Base-by-base conservation (phyloP, 2,329 filamentous ascomycete species). In the Penicillium janthinellum region DNA sequence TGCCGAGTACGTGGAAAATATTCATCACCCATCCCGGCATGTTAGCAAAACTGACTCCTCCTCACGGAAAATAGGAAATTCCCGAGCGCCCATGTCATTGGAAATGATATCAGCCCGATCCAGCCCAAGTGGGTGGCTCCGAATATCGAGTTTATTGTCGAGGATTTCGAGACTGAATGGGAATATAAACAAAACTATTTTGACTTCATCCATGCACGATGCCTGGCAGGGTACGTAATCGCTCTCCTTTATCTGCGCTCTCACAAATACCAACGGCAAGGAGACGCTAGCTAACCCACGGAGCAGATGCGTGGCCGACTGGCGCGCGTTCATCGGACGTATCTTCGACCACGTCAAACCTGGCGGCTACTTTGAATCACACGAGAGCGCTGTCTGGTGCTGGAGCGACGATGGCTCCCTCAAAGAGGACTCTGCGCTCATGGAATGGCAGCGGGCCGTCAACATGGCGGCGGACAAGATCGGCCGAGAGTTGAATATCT, bases 41-140 rank as follows among this genome's bases (percentile, higher is more conserved):
- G n/a, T 12, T 35, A 44, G 15, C 5, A 50, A 50, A 11, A 44
- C 39, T 60, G 11, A 63, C 17, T 17, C 41, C 35, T 60, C 7
- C 58, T 17, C 41, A 42, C 5, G 2, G 11, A 41, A 15, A 1
- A 55, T 31, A 64, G 64, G 20, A 67, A 71, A 50, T 77, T 71
- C 56, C 76, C 77, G 3, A 66, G 67, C 31, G 72, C 76, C 2
- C 58, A 65, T 56, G 67, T 76, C n/a, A 64, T 75, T 15, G 77
- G 75, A 8, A 75, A 70, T 5, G 76, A 78, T 54, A 67, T 78
- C 5, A 72, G 68, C 54, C 74, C 76, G n/a, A 79, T 77, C 7
- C 78, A 78, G 53, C 75, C 76, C 1, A 65, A 55, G 5, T 69
- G 71, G 59, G 62, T 68, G 1, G 66, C 70, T n/a, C 72, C 72